These are phyloP conservation scores for Periconia macrospinosa DNA, from an alignment of 2,329 filamentous ascomycete genomes.

Conservation along the genomic window DNA sequence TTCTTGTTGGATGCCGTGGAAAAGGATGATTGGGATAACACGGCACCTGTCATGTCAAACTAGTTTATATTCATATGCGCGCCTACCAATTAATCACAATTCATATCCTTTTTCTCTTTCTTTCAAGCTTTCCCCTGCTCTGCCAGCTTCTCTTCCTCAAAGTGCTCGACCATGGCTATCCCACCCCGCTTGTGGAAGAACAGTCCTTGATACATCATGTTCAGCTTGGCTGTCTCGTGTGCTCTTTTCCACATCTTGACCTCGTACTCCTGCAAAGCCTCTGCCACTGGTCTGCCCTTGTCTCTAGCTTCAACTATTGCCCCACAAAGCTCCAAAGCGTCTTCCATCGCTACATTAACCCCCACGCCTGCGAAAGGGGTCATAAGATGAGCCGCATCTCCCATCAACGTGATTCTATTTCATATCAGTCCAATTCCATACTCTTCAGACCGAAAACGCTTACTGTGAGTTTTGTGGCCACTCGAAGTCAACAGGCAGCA, in stretches of 20 bases:
- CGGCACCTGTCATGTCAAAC: constrained; percentile 53
- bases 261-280: constrained; percentile 25
- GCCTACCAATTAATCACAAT: too few species aligned
- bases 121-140: too few species aligned
- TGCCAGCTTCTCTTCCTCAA: constrained; percentile 4
- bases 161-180: constrained; percentile 15
- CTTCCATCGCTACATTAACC: constrained; percentile 58
- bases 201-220: constrained; percentile 13
- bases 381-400: constrained; percentile 64
- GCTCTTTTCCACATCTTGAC: constrained; percentile 33
- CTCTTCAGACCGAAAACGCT: not conserved
- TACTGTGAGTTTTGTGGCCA: constrained; percentile 43
- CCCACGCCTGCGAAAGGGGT: constrained; percentile 60
- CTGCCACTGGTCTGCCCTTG: constrained; percentile 5
- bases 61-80: constrained; percentile 10
- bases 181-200: constrained; percentile 17
- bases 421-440: too few species aligned
- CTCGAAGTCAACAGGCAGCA: constrained; percentile 52
- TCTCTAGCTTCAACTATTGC: not conserved
- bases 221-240: constrained; percentile 10
- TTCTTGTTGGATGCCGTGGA: constrained; percentile 52
- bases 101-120: too few species aligned
- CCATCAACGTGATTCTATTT: constrained; percentile 54
- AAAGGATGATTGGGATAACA: constrained; percentile 46
- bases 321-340: constrained; percentile 45